Base-by-base conservation (phyloP, 495 filamentous ascomycete genomes). In the Acidiella bohemica region DNA sequence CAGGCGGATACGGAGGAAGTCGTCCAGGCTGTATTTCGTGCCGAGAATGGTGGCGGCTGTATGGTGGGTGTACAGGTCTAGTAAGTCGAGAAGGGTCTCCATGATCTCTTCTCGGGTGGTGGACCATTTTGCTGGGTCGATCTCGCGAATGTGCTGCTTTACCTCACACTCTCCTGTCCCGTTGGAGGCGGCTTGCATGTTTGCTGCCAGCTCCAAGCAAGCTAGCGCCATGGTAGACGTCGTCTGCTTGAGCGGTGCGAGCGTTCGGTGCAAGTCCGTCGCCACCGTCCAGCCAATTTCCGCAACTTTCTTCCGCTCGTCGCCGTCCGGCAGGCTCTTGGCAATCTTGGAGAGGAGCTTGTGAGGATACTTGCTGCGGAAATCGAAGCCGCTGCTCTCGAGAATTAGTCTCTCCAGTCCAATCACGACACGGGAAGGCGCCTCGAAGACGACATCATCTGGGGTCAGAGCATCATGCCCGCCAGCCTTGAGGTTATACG, bases 351-450 rank as follows among this genome's bases (percentile, higher is more conserved):
- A 62, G 26, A 94, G 60, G 10, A 82, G 65, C 46, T 84, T 81
- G 39, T 93, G 81, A 0, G 90, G 84, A 53, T 93, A 79, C 25
- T 84, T 80, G 29, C 75, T 81, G n/a, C 88, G 76, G 53, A 94
- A 96, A 59, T 97, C 90, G 53, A 96, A 97, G 36, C 80, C 78
- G 17, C 84, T 77, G 2, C 80, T 74, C 59, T 97, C 90, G n/a
- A 97, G 79, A 63, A 97, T 92, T 39, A 90, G 75, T 18, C 90
- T 69, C 56, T 97, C 90, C 2, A 96, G 70, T 7, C 81, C 84
- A 40, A 94, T 84, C 41, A 93, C 80, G 25, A 73, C 71, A 39
- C 82, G 79, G 8, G 77, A 76, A 13, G 73, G 70, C 8, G 61
- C 59, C 32, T 96, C 90, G 51, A 97, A 92, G 6, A 77, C 55